Conservation (phyloP, 2,329 filamentous ascomycete species). For the Eurotiales sp. region DNA sequence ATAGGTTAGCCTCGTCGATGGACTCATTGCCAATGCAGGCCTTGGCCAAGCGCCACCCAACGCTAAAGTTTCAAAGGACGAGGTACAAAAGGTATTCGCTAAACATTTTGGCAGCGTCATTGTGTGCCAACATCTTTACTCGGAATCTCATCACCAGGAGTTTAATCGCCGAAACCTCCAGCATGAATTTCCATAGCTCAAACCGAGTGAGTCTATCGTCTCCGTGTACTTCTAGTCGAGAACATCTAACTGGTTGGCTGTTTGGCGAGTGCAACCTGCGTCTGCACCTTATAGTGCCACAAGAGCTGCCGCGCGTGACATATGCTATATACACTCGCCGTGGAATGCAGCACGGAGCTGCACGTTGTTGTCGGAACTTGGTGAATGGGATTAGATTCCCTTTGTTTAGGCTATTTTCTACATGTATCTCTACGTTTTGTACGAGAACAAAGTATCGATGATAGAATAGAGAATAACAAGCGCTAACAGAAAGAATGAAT, state of each 20-base stretch:
- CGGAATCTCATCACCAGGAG: conserved; percentile 38
- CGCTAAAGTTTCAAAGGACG: conserved; percentile 41
- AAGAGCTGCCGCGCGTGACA: conserved; percentile 38
- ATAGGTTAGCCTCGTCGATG: conserved; percentile 40
- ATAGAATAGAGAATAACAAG: too few species aligned
- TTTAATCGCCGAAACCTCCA: conserved; percentile 44
- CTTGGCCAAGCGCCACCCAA: conserved; percentile 45
- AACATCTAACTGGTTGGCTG: too few species aligned
- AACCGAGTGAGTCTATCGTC: conserved; percentile 32
- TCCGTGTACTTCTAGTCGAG: too few species aligned
- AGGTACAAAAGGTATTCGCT: conserved; percentile 44
- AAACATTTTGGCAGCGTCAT: conserved; percentile 37
- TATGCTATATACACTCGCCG: conserved; percentile 37
- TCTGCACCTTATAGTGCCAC: conserved; percentile 48
- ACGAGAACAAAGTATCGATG: too few species aligned
- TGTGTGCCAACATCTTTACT: conserved; percentile 28
- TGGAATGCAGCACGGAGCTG: conserved; percentile 52
- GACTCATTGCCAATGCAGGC: conserved; percentile 42
- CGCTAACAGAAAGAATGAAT: too few species aligned
- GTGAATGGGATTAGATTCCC: conserved; percentile 9
- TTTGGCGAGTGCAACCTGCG: too few species aligned
- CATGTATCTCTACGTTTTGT: too few species aligned
- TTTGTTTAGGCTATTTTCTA: too few species aligned
- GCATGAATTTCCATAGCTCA: conserved; percentile 48
- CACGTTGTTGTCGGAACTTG: conserved; percentile 36